Evolutionary conservation across 768 basidiomycete genomes (phyloP), one percentile per base, ranked within the genome.

Genomic region (Porpolomopsis calyptriformis): DNA sequence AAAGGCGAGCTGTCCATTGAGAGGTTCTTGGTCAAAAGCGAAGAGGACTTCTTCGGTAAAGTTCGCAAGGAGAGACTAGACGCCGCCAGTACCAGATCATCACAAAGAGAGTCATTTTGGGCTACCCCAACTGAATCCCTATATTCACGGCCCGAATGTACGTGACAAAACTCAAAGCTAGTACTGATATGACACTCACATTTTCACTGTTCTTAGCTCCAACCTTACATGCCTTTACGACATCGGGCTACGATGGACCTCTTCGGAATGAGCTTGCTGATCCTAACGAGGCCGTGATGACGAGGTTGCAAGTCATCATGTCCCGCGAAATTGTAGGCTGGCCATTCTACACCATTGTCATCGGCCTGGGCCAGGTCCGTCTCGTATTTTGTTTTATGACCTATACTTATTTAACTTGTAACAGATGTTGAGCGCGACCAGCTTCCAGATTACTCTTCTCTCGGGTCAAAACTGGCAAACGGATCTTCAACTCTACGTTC

Each of bases 1-100:
- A 87, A 90, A 66, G 76, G 79, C 44, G 91, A 94, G 53, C 61
- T 96, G 20, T 94, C 89, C 25, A 96, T 96, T 53, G 92, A 94
- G 61, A 85, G 85, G 61, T 96, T 71, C 72, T 66, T 96, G 52
- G 70, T 79, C 51, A 94, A 93, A 69, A 90, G 85, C 52, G 92
- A 96, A 65, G 89, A 92, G 57, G 80, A 79, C 0, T 96, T 91
- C 78, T 94, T 94, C 64, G 82, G 86, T 49, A 83, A 80, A 58
- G 86, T 92, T 52, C 80, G 85, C 58, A 85, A 81, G 62, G 89
- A 93, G 54, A 92, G 87, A 69, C 69, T 94, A 36, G 79, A 79
- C 56, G 88, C 88, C 22, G 80, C 82, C 8, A 88, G 87, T 62
- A 67, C 85, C 46, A 72, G 78, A 36, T 86, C 85, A 25, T 85